Conservation (phyloP, 1,284 basidiomycete genomes). For the Leccinum solheimii region DNA sequence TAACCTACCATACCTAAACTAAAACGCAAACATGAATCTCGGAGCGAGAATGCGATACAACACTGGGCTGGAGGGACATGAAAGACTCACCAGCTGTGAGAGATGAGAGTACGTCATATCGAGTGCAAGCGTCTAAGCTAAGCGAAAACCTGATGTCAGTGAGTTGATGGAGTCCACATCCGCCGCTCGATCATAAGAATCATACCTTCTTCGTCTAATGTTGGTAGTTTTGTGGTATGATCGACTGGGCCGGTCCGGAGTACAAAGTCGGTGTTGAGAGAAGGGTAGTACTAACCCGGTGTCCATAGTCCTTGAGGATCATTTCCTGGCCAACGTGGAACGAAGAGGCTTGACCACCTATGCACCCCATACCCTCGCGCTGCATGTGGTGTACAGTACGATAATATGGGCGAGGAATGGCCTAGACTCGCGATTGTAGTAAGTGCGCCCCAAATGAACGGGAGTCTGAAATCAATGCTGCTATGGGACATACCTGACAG, state of each 20-base stretch:
- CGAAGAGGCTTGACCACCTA: not conserved
- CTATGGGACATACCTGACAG: no score
- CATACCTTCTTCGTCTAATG: not conserved
- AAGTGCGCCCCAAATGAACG: no score
- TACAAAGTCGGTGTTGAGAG: constrained; percentile 94
- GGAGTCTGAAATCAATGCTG: no score
- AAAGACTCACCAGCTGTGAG: constrained; percentile 40
- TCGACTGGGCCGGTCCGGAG: constrained; percentile 89
- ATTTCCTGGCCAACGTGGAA: constrained; percentile 30
- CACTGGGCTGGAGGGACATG: not conserved
- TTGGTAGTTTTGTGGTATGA: constrained; percentile 53
- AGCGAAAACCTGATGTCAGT: not conserved
- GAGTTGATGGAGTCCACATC: not conserved
- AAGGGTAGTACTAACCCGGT: constrained; percentile 94
- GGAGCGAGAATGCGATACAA: not conserved
- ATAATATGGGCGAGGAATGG: no score
- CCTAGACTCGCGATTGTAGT: no score
- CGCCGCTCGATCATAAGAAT: not conserved
- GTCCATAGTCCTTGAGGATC: constrained; percentile 92
- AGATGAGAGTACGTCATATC: constrained; percentile 55
- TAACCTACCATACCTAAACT: constrained; percentile 78
- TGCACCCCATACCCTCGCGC: constrained; percentile 91
- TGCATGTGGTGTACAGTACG: constrained; percentile 91
- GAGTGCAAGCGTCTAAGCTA: constrained; percentile 70
- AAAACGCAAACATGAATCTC: not conserved